Evolutionary conservation across 2,329 filamentous ascomycete genomes (phyloP), one percentile per base, ranked within the genome.

Genomic region (Epichloe scottii): DNA sequence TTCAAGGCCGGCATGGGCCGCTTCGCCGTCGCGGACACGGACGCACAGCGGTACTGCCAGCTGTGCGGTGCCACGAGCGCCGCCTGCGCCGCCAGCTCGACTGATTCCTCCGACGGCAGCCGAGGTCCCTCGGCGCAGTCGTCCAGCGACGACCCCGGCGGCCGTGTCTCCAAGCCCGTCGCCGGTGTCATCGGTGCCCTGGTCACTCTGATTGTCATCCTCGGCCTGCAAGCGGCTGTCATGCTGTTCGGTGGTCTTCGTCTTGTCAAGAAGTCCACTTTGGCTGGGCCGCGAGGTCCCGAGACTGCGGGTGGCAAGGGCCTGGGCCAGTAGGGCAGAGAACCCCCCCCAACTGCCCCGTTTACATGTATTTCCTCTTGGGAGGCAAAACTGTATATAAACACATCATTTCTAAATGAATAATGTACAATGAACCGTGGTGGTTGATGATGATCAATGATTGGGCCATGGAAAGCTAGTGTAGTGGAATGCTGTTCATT

Each of bases 141-240:
- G 26, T 30, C 7, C 40, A 55, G 59, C 19, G 43, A 45, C n/a
- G 58, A 56, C 54, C 53, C 55, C 38, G 55, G 59, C 19, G 64
- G 68, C 48, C 75, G 77, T 8, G 72, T 94, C 30, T 85, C 83
- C 48, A 79, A 74, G 38, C 75, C 79, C 5, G 81, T 90, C n/a
- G 88, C 87, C 0, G 88, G 89, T 48, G 87, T 91, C 5, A 89
- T 94, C 48, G 83, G 87, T 43, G 87, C 89, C 42, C 66, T 89
- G 56, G 72, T 86, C 38, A 77, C 77, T 0, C 65, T 80, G 5
- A 69, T 70, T 10, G 72, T 77, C 11, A 67, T 79, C 15, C 64
- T 77, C 40, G 70, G 66, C 14, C 38, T 73, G 19, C 67, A 75
- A 61, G 70, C 63, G 10, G 60, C 73, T 14, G 60, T 74, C 42